Evolutionary conservation across 805 yeast genomes (phyloP).

Genomic region (Yamadazyma philogaea): DNA sequence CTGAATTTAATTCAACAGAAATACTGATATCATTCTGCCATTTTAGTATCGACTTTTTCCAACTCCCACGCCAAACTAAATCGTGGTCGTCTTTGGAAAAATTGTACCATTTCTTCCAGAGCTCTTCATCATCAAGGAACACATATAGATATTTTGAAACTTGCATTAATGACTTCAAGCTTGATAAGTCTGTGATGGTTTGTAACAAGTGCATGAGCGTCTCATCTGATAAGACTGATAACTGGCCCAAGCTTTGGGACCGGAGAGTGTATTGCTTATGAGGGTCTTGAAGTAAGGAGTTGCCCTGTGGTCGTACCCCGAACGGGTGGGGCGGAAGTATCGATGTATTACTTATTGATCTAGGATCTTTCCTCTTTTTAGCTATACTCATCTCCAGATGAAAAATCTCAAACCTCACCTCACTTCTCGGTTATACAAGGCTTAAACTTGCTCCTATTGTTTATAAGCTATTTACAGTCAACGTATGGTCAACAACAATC

Average conservation of each 20-base stretch:
- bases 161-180: constrained; percentile 52
- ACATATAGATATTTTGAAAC: constrained; percentile 71
- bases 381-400: constrained; percentile 5
- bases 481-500: background rate
- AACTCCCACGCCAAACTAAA: constrained; percentile 69
- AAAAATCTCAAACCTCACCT: constrained; percentile 1
- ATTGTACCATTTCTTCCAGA: constrained; percentile 66
- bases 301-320: constrained; percentile 75
- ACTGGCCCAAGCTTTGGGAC: constrained; percentile 48
- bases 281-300: constrained; percentile 39
- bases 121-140: constrained; percentile 68
- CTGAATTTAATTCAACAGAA: constrained; percentile 57
- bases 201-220: constrained; percentile 48
- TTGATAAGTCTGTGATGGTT: constrained; percentile 41
- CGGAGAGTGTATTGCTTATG: constrained; percentile 16
- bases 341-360: constrained; percentile 20
- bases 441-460: background rate
- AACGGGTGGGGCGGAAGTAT: constrained; percentile 58
- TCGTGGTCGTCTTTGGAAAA: constrained; percentile 7
- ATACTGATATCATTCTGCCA: constrained; percentile 44
- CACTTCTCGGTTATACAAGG: background rate
- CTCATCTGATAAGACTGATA: constrained; percentile 60
- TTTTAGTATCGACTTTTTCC: constrained; percentile 63
- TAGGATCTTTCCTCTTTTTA: constrained; percentile 12
- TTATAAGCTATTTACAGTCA: constrained; percentile 2